These are phyloP conservation scores for Botrytis byssoidea DNA, from an alignment of 2,329 filamentous ascomycete species.

Conservation along the genomic window DNA sequence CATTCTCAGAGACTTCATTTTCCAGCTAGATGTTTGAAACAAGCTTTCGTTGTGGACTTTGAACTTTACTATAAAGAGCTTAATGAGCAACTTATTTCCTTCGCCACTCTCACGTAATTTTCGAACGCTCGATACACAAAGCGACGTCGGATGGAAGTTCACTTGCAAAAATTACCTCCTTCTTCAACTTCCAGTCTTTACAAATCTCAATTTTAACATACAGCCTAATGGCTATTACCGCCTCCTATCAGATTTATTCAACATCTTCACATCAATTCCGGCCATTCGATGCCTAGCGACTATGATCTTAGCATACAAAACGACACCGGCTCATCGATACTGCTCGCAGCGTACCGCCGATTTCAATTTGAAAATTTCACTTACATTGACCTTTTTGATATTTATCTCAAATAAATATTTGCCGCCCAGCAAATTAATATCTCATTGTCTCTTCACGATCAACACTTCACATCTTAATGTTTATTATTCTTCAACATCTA, in stretches of 20 bases:
- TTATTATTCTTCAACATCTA: not conserved
- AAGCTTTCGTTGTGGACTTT: not conserved
- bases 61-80: not conserved
- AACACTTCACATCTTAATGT: not conserved
- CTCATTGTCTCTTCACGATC: not conserved
- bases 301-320: not conserved
- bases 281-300: not conserved
- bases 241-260: not conserved
- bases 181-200: not conserved
- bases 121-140: too few species aligned
- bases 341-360: not conserved
- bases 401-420: not conserved
- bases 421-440: not conserved
- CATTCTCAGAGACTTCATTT: not conserved
- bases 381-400: not conserved
- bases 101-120: not conserved
- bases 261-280: not conserved
- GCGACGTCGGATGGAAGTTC: too few species aligned
- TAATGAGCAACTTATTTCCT: not conserved
- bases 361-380: not conserved
- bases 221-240: not conserved
- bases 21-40: not conserved
- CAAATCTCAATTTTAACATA: not conserved
- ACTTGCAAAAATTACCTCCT: too few species aligned
- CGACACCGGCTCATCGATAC: not conserved